Conservation (phyloP, 805 yeast genomes). For the Metschnikowia kofuensis region DNA sequence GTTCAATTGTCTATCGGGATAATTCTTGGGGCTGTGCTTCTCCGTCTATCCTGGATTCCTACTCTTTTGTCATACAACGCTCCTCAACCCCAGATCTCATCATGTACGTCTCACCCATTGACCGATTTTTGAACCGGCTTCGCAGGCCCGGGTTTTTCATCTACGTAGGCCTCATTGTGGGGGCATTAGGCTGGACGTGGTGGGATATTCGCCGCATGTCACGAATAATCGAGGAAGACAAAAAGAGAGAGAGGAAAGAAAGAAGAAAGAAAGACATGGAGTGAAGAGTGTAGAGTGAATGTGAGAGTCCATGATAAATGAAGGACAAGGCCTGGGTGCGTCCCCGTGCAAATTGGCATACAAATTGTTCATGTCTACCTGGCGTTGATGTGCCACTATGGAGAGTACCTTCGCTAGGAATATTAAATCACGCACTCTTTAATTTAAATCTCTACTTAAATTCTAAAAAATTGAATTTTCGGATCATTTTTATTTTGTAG, state of each 20-base stretch:
- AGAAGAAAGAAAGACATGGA: background rate
- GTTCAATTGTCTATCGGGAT: background rate
- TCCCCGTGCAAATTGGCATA: too few species aligned
- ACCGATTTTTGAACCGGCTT: conserved; percentile 27
- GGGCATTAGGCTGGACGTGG: conserved; percentile 19
- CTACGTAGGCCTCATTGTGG: conserved; percentile 31
- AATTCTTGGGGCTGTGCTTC: background rate
- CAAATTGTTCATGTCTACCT: too few species aligned
- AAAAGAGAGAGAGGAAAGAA: conserved; percentile 4
- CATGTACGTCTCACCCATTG: conserved; percentile 26
- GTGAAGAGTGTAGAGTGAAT: background rate
- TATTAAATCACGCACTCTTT: too few species aligned
- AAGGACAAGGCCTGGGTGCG: too few species aligned
- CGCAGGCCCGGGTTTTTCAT: conserved; percentile 36
- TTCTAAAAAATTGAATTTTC: too few species aligned
- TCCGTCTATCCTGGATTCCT: too few species aligned
- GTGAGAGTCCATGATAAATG: background rate
- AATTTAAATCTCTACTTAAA: too few species aligned
- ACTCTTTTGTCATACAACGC: too few species aligned
- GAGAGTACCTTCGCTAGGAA: too few species aligned
- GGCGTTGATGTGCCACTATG: too few species aligned
- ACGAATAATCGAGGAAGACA: conserved; percentile 11
- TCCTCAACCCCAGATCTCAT: too few species aligned
- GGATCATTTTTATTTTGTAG: background rate
- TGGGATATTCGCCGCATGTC: conserved; percentile 20